A percentile compares a stretch with the other conserved stretches of the same genome.
phyloP scores from a whole-genome alignment of 2,329 filamentous ascomycete species.

The Plenodomus lindquistii region DNA sequence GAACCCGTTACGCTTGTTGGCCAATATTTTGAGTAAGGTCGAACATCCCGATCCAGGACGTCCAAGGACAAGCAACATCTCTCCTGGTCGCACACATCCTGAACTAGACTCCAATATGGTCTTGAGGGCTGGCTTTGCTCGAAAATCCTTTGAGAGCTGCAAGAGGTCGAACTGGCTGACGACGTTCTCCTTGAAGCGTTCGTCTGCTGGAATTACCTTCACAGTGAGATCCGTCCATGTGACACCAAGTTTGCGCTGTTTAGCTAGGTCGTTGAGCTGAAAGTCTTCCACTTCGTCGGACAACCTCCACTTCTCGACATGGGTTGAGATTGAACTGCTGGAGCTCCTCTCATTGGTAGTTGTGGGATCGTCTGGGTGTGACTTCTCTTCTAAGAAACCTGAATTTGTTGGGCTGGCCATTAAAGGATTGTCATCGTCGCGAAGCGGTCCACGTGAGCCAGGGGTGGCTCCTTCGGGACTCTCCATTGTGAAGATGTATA shows the following conservation, averaged over 20 bases:
- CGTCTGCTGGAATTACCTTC: constrained; percentile 12
- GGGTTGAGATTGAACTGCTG: background rate
- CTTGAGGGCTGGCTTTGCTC: constrained; percentile 11
- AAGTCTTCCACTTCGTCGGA: background rate
- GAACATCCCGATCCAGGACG: constrained; percentile 3
- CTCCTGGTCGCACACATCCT: constrained; percentile 3
- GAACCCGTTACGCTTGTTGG: constrained; percentile 1
- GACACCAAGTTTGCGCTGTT: background rate
- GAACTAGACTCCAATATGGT: constrained; percentile 46
- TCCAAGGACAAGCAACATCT: constrained; percentile 4
- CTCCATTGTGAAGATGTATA: background rate
- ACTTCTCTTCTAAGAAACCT: too few species aligned
- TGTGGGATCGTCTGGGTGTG: background rate
- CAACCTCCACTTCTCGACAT: background rate
- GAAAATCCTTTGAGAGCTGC: constrained; percentile 12
- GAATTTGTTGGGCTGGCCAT: too few species aligned
- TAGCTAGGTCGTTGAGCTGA: background rate
- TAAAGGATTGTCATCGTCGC: background rate
- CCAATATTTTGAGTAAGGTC: constrained; percentile 2
- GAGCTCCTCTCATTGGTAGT: background rate
- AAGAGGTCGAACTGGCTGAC: constrained; percentile 21
- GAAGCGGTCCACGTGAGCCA: background rate
- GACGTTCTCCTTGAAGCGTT: constrained; percentile 18
- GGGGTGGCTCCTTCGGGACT: background rate
- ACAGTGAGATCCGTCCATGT: constrained; percentile 16